phyloP scores from a whole-genome alignment of 345 rosid species.

The Nasturtium officinale region DNA sequence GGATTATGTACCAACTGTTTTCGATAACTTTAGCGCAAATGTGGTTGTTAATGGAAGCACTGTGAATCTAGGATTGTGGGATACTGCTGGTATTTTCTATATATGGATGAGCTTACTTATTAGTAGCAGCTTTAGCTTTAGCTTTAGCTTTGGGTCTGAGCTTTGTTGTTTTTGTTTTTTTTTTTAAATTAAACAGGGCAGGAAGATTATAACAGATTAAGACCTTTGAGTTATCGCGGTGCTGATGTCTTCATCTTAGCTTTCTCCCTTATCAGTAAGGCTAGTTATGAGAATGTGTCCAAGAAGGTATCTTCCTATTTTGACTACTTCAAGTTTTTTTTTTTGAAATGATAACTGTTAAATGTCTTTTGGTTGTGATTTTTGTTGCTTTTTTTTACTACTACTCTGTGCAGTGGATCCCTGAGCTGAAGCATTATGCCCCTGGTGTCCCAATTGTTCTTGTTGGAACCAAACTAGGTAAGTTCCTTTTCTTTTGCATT shows the following conservation, averaged over 20 bases:
- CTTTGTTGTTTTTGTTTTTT: conserved; percentile 6
- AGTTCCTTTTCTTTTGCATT: neutral
- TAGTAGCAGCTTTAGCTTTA: neutral
- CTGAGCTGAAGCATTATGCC: conserved; percentile 90
- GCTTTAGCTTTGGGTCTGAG: neutral
- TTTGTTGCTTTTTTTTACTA: conserved; percentile 3
- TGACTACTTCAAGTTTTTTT: neutral
- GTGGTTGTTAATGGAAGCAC: conserved; percentile 87
- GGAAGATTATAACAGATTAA: conserved; percentile 87
- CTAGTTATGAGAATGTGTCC: conserved; percentile 95
- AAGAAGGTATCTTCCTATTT: conserved; percentile 60
- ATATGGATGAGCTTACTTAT: conserved; percentile 17
- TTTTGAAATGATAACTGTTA: neutral
- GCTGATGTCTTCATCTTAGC: conserved; percentile 95
- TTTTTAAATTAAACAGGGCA: conserved; percentile 66
- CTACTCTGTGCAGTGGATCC: conserved; percentile 78
- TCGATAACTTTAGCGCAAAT: conserved; percentile 95
- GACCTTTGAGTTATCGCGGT: conserved; percentile 95
- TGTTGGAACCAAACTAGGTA: conserved; percentile 96
- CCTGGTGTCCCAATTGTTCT: conserved; percentile 93
- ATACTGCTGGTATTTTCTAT: conserved; percentile 71
- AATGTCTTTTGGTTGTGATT: neutral
- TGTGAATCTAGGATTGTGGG: conserved; percentile 91
- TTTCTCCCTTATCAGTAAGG: conserved; percentile 95
- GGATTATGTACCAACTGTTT: conserved; percentile 93